Base-by-base conservation (phyloP, 2,329 filamentous ascomycete genomes). In the Cercospora sp. region DNA sequence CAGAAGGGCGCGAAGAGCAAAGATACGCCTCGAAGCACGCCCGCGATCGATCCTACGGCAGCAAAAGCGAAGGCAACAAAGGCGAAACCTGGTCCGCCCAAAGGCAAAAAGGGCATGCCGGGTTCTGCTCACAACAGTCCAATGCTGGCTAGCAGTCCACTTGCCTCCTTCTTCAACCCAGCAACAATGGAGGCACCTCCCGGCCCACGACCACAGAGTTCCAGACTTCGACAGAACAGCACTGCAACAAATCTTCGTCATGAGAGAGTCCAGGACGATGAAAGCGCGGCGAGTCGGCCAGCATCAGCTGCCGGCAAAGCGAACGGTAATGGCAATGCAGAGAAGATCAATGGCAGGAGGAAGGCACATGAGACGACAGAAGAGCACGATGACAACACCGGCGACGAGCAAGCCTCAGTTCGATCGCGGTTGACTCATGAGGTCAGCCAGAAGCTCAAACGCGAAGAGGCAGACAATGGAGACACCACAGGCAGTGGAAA, bases 51-150 rank as follows among this genome's bases (percentile, higher is more conserved):
- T 63, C 83, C 79, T 1, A 78, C 84, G 34, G 89, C 90, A 67
- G 94, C 94, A 81, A 93, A 87, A 86, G 82, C 88, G 80, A 93
- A 87, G 86, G 82, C 88, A 80, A 81, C 94, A 85, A 85, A 91
- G 82, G 71, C 82, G 85, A 68, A 88, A 82, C 67, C 87, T 1
- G 86, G 87, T 3, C 92, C 91, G 72, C 85, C 88, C n/a, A 88
- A 88, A 72, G 67, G 63, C 24, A 94, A 94, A 81, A 97, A 94
- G 82, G 94, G 89, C 91, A 91, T 85, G 75, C 85, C 81, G 30
- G 76, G 75, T 34, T 74, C 73, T 16, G 75, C 74, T 21, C 75
- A 77, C 30, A 72, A 73, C 24, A 77, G 75, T 63, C 76, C 74
- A 82, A 82, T 75, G 83, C 82, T 75, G 81, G 83, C 72, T 81